Percentiles rank a stretch among this genome's conserved stretches.
phyloP scores from a whole-genome alignment of 148 eudicot genomes.

The Vaccinium vitisidaea region DNA sequence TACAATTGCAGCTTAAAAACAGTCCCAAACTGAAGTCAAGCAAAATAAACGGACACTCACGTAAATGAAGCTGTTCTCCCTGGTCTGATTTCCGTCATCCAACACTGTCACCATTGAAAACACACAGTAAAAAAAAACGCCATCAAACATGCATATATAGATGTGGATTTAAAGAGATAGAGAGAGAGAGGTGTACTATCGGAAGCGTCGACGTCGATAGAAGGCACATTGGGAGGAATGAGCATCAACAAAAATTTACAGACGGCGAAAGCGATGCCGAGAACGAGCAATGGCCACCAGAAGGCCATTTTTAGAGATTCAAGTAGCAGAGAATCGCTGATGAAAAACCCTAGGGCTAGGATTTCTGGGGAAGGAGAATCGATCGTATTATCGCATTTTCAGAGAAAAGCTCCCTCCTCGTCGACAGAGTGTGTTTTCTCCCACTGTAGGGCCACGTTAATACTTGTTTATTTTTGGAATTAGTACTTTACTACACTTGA shows the following conservation, averaged over 20 bases:
- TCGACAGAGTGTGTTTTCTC: too few relatives aligned
- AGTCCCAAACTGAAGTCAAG: constrained; percentile 7
- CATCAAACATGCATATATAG: neutral
- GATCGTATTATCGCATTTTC: neutral
- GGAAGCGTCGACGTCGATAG: constrained; percentile 89
- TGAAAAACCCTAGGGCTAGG: constrained; percentile 22
- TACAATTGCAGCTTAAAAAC: neutral
- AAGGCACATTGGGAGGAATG: constrained; percentile 90
- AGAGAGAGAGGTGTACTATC: constrained; percentile 52
- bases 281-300: constrained; percentile 78
- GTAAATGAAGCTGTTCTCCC: constrained; percentile 90
- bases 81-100: constrained; percentile 80
- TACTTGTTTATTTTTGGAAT: too few relatives aligned
- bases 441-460: too few relatives aligned
- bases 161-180: neutral
- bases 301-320: constrained; percentile 57
- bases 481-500: too few relatives aligned
- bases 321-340: neutral
- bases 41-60: constrained; percentile 45
- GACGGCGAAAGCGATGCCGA: constrained; percentile 67
- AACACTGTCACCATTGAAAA: constrained; percentile 50
- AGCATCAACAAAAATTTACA: constrained; percentile 80
- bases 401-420: neutral
- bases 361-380: neutral
- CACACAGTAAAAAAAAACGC: neutral